Evolutionary conservation across 805 yeast genomes (phyloP).

Genomic region (Metschnikowia drakensbergensis): DNA sequence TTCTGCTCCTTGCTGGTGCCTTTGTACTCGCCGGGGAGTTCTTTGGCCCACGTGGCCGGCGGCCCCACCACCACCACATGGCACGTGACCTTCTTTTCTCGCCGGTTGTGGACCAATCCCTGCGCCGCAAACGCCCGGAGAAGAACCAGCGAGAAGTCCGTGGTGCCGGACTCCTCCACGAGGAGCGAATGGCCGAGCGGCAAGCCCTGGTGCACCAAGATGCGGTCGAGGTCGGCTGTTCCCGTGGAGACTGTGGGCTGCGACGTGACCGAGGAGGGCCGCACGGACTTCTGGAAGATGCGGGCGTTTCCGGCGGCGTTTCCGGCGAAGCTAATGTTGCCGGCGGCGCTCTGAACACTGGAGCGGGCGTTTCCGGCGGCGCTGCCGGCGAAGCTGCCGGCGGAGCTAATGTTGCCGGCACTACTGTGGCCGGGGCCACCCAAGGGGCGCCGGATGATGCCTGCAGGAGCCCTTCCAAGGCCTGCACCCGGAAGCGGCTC

Average conservation of each 20-base stretch:
- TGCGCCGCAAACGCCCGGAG: conserved; percentile 70
- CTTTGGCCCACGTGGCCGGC: conserved; percentile 56
- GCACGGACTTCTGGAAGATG: too few species aligned
- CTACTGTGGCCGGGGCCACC: background rate
- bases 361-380: too few species aligned
- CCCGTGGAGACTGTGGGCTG: conserved; percentile 81
- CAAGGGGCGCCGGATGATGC: conserved; percentile 4
- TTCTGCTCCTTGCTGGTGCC: conserved; percentile 66
- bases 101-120: conserved; percentile 64
- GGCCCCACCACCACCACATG: conserved; percentile 64
- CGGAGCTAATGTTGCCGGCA: too few species aligned
- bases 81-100: conserved; percentile 40
- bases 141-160: conserved; percentile 77
- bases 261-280: conserved; percentile 75
- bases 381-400: too few species aligned
- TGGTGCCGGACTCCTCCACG: conserved; percentile 80
- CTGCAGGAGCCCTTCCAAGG: background rate
- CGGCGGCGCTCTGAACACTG: too few species aligned
- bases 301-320: background rate
- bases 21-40: conserved; percentile 72
- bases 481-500: conserved; percentile 35
- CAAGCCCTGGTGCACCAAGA: conserved; percentile 77
- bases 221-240: conserved; percentile 64
- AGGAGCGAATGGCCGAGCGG: conserved; percentile 73
- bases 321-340: background rate